Base-by-base conservation (phyloP, 2,329 filamentous ascomycete species). In the Cladosporium phlei region DNA sequence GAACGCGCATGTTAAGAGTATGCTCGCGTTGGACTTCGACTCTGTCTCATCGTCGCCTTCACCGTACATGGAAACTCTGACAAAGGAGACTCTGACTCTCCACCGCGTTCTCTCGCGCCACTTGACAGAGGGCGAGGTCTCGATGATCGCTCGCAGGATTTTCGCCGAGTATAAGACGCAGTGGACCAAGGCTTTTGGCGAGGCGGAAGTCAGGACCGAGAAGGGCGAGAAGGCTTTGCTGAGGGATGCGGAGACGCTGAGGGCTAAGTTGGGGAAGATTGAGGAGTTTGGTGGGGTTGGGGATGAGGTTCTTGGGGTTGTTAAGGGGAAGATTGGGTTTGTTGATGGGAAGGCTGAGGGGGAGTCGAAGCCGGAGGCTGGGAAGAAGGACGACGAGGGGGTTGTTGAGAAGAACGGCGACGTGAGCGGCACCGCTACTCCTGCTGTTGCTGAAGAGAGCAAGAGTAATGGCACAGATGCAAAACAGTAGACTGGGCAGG, bases 71-170 rank as follows among this genome's bases (percentile, higher is more conserved):
- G 89, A 95, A 67, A 90, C 82, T 1, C 68, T 96, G 45, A 83
- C 81, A 7, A 94, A 89, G 64, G 90, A 96, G 61, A 95, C 90
- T 0, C 80, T 80, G 3, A 93, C 85, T 1, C 70, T 96, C 52
- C 85, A 95, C 60, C 83, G 88, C 46, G 89, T 93, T 9, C 73
- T 96, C 51, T 83, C 79, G 50, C 90, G 88, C 62, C 85, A 94
- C 63, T 71, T 96, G 19, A 83, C 85, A 0, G 86, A 93, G 53
- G 75, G 78, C 46, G 83, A 85, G 1, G 83, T 95, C 2, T 75
- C 78, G 45, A 80, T 87, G 69, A 95, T 96, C 59, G 95, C 95
- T 86, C 71, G 76, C 16, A 85, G 87, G 1, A 88, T 96, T 1
- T 94, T 94, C 65, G 73, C 77, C 28, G 88, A 80, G 63, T 95